phyloP scores from a whole-genome alignment of 148 eudicot genomes.

The Spergularia bocconei region DNA sequence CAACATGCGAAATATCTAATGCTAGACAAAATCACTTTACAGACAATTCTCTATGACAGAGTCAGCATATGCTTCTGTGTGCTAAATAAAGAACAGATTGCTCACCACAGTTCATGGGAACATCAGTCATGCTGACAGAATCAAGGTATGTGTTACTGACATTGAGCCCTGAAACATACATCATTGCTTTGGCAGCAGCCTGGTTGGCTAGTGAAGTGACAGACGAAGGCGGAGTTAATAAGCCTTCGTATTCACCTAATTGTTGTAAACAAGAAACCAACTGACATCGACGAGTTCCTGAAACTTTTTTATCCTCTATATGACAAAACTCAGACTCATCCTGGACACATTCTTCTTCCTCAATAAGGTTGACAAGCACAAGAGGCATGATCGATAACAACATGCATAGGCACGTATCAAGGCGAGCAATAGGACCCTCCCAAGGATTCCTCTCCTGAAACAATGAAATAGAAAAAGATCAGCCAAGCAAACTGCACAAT shows the following conservation, averaged over 20 bases:
- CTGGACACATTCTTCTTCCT: constrained; percentile 59
- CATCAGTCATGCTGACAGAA: constrained; percentile 63
- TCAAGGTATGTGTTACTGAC: constrained; percentile 68
- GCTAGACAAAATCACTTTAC: constrained; percentile 4
- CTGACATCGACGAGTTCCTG: constrained; percentile 47
- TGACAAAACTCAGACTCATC: constrained; percentile 36
- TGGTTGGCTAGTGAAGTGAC: constrained; percentile 68
- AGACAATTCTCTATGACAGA: neutral
- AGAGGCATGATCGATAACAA: constrained; percentile 66
- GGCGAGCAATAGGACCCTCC: constrained; percentile 95
- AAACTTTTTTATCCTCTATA: constrained; percentile 33
- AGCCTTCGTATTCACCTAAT: constrained; percentile 73
- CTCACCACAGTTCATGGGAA: constrained; percentile 73
- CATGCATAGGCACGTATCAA: constrained; percentile 89
- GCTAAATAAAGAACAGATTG: constrained; percentile 19
- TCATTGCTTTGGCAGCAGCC: constrained; percentile 86
- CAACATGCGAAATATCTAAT: neutral
- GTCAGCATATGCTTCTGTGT: neutral
- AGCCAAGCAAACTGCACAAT: neutral
- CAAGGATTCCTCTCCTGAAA: constrained; percentile 76
- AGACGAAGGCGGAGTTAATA: constrained; percentile 69
- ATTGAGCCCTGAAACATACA: constrained; percentile 70
- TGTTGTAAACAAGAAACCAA: constrained; percentile 74
- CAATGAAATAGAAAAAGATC: constrained; percentile 16
- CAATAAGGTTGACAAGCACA: constrained; percentile 62